phyloP scores from a whole-genome alignment of 2,329 filamentous ascomycete species.

The Penicillium sp. region DNA sequence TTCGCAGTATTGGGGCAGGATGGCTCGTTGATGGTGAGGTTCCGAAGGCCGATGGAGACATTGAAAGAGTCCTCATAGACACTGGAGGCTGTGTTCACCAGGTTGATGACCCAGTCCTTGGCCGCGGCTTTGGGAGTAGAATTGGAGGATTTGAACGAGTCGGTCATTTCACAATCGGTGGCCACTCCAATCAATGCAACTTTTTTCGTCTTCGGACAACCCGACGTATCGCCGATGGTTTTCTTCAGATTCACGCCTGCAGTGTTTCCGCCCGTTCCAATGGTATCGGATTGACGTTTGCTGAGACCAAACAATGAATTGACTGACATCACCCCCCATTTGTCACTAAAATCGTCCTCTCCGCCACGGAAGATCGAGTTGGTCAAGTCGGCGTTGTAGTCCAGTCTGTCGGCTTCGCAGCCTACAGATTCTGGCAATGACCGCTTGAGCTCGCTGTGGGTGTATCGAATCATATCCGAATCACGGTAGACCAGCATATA shows the following conservation, averaged over 20 bases:
- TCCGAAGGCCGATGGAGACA: slow-evolving; percentile 83
- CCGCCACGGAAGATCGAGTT: slow-evolving; percentile 60
- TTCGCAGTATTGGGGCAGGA: slow-evolving; percentile 67
- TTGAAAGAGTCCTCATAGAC: slow-evolving; percentile 91
- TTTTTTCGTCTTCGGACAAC: slow-evolving; percentile 83
- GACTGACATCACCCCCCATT: slow-evolving; percentile 57
- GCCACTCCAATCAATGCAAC: slow-evolving; percentile 88
- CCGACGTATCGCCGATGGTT: slow-evolving; percentile 74
- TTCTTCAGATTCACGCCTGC: slow-evolving; percentile 70
- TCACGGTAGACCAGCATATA: slow-evolving; percentile 90
- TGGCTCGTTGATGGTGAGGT: slow-evolving; percentile 69
- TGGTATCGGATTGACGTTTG: slow-evolving; percentile 62
- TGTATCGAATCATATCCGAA: slow-evolving; percentile 61
- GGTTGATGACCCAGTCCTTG: slow-evolving; percentile 67
- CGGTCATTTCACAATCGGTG: slow-evolving; percentile 85
- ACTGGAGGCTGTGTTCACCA: slow-evolving; percentile 80
- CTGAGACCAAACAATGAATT: slow-evolving; percentile 60
- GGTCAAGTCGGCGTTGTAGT: slow-evolving; percentile 69
- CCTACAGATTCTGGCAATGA: slow-evolving; percentile 45
- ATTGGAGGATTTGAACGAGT: slow-evolving; percentile 52
- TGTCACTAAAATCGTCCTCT: slow-evolving; percentile 47
- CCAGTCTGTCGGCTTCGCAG: slow-evolving; percentile 69
- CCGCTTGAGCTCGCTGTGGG: slow-evolving; percentile 57
- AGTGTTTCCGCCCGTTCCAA: slow-evolving; percentile 64
- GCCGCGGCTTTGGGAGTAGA: slow-evolving; percentile 52